Conservation (phyloP, 2,329 filamentous ascomycete species). For the Scedosporium apiospermum region DNA sequence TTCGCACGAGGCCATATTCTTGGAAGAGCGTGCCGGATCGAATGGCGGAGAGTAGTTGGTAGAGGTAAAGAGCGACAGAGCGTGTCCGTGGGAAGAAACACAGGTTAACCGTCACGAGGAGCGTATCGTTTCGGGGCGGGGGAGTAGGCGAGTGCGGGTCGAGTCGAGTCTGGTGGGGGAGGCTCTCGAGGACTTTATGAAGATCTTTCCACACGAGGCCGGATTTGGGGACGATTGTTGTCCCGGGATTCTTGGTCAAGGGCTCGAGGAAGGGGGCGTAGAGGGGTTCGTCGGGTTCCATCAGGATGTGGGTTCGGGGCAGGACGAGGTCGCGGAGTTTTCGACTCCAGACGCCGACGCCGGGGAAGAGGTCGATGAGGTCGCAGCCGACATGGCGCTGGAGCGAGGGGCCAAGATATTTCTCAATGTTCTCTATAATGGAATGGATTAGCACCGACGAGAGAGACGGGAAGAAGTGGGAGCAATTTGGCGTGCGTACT, state of each 20-base stretch:
- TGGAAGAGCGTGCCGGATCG: slow-evolving; percentile 55
- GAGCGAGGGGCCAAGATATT: slow-evolving; percentile 61
- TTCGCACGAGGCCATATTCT: slow-evolving; percentile 66
- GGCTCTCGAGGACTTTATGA: slow-evolving; percentile 35
- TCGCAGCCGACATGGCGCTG: slow-evolving; percentile 67
- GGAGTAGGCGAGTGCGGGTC: slow-evolving; percentile 26
- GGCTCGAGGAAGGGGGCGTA: slow-evolving; percentile 54
- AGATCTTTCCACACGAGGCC: slow-evolving; percentile 54
- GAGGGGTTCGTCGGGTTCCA: slow-evolving; percentile 57
- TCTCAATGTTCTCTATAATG: slow-evolving; percentile 53
- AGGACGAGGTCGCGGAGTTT: slow-evolving; percentile 66
- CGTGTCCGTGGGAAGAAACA: slow-evolving; percentile 39
- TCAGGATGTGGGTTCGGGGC: slow-evolving; percentile 72
- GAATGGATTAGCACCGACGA: not conserved
- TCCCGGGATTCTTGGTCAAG: slow-evolving; percentile 39
- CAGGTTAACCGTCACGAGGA: slow-evolving; percentile 66
- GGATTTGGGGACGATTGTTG: slow-evolving; percentile 42
- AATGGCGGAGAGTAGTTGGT: slow-evolving; percentile 53
- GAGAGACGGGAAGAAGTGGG: no score
- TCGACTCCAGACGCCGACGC: slow-evolving; percentile 66
- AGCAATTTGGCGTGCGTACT: slow-evolving; percentile 21
- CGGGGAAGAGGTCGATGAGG: slow-evolving; percentile 79
- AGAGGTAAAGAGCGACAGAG: slow-evolving; percentile 45
- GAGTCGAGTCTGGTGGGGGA: slow-evolving; percentile 44
- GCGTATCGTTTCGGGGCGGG: slow-evolving; percentile 54